Evolutionary conservation across 768 basidiomycete genomes (phyloP).

Genomic region (Mycena vitilis): DNA sequence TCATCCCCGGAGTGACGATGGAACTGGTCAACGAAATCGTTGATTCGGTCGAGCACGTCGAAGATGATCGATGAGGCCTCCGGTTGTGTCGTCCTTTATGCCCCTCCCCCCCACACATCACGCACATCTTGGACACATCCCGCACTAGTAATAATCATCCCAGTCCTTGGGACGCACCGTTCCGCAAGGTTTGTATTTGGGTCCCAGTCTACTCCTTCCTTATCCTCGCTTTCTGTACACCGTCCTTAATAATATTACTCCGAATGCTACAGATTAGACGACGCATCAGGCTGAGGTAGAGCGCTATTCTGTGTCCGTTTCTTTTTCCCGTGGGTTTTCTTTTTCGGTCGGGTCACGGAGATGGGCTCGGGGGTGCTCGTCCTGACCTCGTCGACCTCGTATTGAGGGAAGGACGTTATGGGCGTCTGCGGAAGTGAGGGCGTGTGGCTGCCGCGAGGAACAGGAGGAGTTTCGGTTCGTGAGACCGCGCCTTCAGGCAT

Average conservation of each 20-base stretch:
- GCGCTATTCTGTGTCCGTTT: conserved; percentile 61
- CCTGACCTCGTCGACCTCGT: conserved; percentile 63
- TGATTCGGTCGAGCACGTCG: conserved; percentile 91
- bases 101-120: conserved; percentile 24
- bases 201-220: conserved; percentile 19
- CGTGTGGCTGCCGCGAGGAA: conserved; percentile 47
- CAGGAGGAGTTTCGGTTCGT: conserved; percentile 28
- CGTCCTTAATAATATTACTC: conserved; percentile 42
- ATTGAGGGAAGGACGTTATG: conserved; percentile 60
- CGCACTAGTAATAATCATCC: conserved; percentile 28
- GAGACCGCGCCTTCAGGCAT: conserved; percentile 75
- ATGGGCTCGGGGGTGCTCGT: conserved; percentile 75
- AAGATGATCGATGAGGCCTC: conserved; percentile 69
- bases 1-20: conserved; percentile 94
- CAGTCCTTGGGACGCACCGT: conserved; percentile 21
- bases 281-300: conserved; percentile 14
- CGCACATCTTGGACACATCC: conserved; percentile 33
- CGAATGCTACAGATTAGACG: conserved; percentile 36
- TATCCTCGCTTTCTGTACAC: conserved; percentile 41
- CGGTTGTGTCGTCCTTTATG: conserved; percentile 24
- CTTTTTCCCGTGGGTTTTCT: conserved; percentile 72
- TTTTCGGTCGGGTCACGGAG: conserved; percentile 80
- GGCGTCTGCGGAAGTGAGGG: conserved; percentile 48
- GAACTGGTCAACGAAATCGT: conserved; percentile 96
- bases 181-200: conserved; percentile 32